Percentiles rank a stretch among this genome's conserved stretches.
Conservation (phyloP, 768 basidiomycete genomes). For the Leucocoprinus birnbaumii region DNA sequence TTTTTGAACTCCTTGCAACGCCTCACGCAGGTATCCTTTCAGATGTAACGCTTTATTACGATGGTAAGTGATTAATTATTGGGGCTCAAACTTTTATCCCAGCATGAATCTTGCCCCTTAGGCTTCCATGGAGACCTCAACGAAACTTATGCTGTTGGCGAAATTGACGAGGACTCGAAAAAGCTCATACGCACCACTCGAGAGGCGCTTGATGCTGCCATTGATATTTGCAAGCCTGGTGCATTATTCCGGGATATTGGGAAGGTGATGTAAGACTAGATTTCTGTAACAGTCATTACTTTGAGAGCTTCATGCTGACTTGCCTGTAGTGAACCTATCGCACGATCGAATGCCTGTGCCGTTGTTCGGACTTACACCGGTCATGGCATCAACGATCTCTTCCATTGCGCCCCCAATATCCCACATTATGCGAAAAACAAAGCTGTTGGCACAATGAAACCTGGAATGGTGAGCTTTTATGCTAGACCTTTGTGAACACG, state of each 20-base stretch:
- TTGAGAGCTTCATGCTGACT: neutral
- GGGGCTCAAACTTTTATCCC: neutral
- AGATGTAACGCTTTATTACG: slow-evolving; percentile 82
- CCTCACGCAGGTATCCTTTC: neutral
- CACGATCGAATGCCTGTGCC: slow-evolving; percentile 80
- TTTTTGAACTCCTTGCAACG: neutral
- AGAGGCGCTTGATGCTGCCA: slow-evolving; percentile 83
- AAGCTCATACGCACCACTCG: slow-evolving; percentile 83
- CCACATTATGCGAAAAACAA: slow-evolving; percentile 96
- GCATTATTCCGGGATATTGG: slow-evolving; percentile 86
- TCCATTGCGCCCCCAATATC: slow-evolving; percentile 84
- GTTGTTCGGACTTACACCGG: slow-evolving; percentile 91
- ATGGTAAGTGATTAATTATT: slow-evolving; percentile 42
- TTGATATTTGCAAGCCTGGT: slow-evolving; percentile 92
- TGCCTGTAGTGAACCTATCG: slow-evolving; percentile 73
- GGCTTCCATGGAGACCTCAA: slow-evolving; percentile 94
- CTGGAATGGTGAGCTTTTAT: slow-evolving; percentile 72
- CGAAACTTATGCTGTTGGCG: slow-evolving; percentile 88
- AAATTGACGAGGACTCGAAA: slow-evolving; percentile 78
- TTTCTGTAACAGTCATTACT: neutral
- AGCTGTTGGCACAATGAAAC: slow-evolving; percentile 88
- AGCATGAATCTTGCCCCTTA: slow-evolving; percentile 20
- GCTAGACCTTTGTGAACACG: slow-evolving; percentile 1
- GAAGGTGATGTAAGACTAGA: slow-evolving; percentile 68
- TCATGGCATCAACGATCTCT: slow-evolving; percentile 85